Percentiles rank a stretch among this genome's conserved stretches.
phyloP scores from a whole-genome alignment of 805 yeast species.

The Myxozyma kluyveri region DNA sequence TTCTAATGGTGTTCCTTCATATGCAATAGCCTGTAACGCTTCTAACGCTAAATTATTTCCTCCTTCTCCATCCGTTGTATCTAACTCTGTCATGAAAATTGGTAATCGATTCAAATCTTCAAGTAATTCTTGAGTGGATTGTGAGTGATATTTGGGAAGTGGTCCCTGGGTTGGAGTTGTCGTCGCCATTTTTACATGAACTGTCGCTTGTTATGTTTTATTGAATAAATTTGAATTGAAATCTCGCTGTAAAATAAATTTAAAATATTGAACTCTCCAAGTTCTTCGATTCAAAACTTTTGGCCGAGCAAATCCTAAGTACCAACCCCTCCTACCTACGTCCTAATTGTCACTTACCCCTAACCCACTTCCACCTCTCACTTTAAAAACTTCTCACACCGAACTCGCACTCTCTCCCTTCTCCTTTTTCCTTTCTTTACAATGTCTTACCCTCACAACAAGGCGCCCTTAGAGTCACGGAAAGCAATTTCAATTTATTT shows the following conservation, averaged over 20 bases:
- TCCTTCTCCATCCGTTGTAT: constrained; percentile 70
- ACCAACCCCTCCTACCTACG: no score
- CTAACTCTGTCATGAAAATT: constrained; percentile 87
- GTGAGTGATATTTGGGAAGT: constrained; percentile 13
- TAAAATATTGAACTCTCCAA: no score
- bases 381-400: not conserved
- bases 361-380: not conserved
- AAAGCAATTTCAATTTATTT: not conserved
- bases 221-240: no score
- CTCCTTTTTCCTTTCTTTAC: constrained; percentile 4
- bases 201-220: no score
- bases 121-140: constrained; percentile 72
- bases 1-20: constrained; percentile 94
- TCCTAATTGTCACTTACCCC: no score
- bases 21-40: constrained; percentile 86
- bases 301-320: no score
- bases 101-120: constrained; percentile 80
- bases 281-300: no score
- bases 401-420: not conserved
- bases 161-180: constrained; percentile 9
- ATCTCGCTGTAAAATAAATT: no score
- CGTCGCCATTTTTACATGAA: no score
- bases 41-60: constrained; percentile 68
- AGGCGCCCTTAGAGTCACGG: constrained; percentile 22
- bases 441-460: constrained; percentile 10